Evolutionary conservation across 1,284 basidiomycete genomes (phyloP).

Genomic region (Kwoniella shivajii): DNA sequence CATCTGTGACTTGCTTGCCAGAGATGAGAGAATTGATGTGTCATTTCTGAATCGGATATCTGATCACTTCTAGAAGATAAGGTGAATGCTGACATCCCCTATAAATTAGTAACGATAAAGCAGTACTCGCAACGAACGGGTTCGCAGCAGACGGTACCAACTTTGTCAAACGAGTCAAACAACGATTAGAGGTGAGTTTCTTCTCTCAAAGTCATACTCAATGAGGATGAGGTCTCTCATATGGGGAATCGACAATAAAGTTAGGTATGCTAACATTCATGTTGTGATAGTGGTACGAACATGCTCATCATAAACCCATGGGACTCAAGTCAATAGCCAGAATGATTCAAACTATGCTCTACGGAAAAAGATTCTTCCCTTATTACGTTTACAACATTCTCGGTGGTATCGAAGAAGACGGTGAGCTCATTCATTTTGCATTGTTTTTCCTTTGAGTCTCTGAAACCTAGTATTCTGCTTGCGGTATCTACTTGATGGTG

Average conservation of each 20-base stretch:
- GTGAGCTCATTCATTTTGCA: no score
- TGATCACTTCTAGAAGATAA: no score
- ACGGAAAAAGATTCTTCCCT: conserved; percentile 90
- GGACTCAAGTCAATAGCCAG: conserved; percentile 86
- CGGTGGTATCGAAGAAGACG: conserved; percentile 90
- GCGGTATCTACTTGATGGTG: no score
- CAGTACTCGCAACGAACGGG: conserved; percentile 88
- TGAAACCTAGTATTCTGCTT: no score
- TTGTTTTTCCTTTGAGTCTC: no score
- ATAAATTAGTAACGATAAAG: conserved; percentile 76
- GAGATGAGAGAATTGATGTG: no score
- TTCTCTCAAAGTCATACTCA: no score
- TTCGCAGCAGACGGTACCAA: conserved; percentile 94
- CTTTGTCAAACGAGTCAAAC: conserved; percentile 92
- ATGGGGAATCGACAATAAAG: neutral
- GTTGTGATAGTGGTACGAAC: conserved; percentile 80
- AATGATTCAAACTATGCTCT: conserved; percentile 94
- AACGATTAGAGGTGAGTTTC: conserved; percentile 76
- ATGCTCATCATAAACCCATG: conserved; percentile 92
- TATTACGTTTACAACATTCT: conserved; percentile 96
- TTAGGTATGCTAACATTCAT: neutral
- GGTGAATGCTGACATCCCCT: neutral
- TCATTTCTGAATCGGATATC: no score
- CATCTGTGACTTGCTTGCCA: no score
- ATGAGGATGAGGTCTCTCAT: no score